These are phyloP conservation scores for Atkinsonella texensis DNA, from an alignment of 2,329 filamentous ascomycete species.

Conservation along the genomic window DNA sequence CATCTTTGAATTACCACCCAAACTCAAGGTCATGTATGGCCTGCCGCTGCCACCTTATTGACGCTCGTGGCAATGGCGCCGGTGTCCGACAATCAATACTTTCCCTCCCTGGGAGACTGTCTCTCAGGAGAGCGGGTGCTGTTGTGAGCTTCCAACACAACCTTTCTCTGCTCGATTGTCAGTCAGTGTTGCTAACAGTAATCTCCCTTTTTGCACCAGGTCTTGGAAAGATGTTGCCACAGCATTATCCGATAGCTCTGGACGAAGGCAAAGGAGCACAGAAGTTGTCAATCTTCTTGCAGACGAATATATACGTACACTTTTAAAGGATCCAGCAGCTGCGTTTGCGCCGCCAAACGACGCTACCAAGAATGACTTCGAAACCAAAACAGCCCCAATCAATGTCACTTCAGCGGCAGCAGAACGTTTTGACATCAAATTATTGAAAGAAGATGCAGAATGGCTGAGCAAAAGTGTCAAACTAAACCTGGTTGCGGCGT, in stretches of 20 bases:
- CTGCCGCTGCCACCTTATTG: conserved; percentile 29
- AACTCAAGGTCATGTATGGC: conserved; percentile 25
- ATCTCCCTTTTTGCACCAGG: conserved; percentile 22
- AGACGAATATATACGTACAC: conserved; percentile 53
- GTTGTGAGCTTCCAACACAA: conserved; percentile 47
- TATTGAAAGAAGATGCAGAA: conserved; percentile 72
- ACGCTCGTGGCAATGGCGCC: conserved; percentile 56
- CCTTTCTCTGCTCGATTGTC: not conserved
- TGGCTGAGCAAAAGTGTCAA: conserved; percentile 73
- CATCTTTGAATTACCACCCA: conserved; percentile 11
- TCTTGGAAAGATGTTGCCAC: conserved; percentile 51
- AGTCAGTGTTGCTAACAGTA: not conserved
- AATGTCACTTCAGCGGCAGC: conserved; percentile 60
- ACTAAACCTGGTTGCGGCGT: conserved; percentile 70
- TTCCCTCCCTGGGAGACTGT: conserved; percentile 76
- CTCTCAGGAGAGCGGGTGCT: conserved; percentile 69
- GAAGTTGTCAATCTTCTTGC: conserved; percentile 57
- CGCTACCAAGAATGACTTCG: conserved; percentile 59
- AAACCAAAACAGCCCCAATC: conserved; percentile 77
- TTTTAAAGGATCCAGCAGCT: conserved; percentile 56
- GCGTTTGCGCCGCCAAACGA: conserved; percentile 53
- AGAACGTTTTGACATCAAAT: conserved; percentile 58
- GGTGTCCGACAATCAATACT: conserved; percentile 58
- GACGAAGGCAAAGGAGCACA: conserved; percentile 38
- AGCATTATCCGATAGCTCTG: conserved; percentile 43